phyloP scores from a whole-genome alignment of 352 stramenopile genomes.

The Blastocystis hominis region DNA sequence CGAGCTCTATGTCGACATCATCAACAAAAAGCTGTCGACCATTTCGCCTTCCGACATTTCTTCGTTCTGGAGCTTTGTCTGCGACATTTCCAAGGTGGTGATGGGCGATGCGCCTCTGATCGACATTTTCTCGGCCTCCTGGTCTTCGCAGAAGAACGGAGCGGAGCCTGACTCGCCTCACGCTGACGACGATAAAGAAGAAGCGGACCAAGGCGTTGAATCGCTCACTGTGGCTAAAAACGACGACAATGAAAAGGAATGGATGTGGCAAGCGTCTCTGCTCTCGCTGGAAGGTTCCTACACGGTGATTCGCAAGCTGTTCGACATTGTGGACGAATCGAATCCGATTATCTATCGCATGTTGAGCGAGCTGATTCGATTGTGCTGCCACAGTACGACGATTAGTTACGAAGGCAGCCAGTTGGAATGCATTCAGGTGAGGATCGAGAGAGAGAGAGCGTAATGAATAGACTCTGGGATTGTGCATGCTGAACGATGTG shows the following conservation, averaged over 20 bases:
- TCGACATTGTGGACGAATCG: conserved; percentile 13
- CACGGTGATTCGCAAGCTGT: conserved; percentile 47
- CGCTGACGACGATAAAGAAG: not conserved
- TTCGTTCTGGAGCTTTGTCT: not conserved
- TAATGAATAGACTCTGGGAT: conserved; percentile 34
- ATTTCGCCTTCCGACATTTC: not conserved
- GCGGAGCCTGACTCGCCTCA: not conserved
- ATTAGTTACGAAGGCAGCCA: conserved; percentile 54
- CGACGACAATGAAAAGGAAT: conserved; percentile 24
- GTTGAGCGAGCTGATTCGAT: conserved; percentile 41
- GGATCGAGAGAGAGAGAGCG: not conserved
- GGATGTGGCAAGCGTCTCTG: conserved; percentile 56
- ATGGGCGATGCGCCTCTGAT: conserved; percentile 51
- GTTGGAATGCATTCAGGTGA: conserved; percentile 55
- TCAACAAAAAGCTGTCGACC: conserved; percentile 15
- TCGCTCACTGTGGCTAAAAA: not conserved
- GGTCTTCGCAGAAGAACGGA: not conserved
- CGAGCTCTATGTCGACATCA: conserved; percentile 16
- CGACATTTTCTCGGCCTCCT: conserved; percentile 13
- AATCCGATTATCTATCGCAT: conserved; percentile 45
- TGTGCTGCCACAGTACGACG: conserved; percentile 49
- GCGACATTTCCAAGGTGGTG: conserved; percentile 45
- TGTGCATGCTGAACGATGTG: conserved; percentile 54
- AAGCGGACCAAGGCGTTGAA: not conserved
- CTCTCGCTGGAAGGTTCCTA: conserved; percentile 48